phyloP scores from a whole-genome alignment of 2,329 filamentous ascomycete genomes.

The Sordariomycetes sp. region DNA sequence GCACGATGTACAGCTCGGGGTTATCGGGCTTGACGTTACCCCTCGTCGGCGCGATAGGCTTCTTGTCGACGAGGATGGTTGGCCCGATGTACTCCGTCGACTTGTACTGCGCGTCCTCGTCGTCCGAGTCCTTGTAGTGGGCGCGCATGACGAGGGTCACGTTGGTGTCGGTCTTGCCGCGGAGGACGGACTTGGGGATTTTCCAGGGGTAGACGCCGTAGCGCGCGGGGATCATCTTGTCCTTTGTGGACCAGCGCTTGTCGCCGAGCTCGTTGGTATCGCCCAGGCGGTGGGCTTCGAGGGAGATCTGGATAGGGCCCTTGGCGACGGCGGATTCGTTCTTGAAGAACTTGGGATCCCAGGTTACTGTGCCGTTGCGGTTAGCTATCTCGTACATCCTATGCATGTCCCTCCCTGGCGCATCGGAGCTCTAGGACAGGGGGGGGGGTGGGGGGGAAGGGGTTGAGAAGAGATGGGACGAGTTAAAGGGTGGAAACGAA shows the following conservation, averaged over 20 bases:
- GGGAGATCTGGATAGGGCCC: conserved; percentile 16
- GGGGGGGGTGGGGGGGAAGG: too few relatives aligned
- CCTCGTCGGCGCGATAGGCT: conserved; percentile 17
- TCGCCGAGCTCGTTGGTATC: conserved; percentile 22
- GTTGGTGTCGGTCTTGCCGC: conserved; percentile 25
- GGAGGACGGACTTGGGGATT: conserved; percentile 23
- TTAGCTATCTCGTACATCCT: conserved; percentile 5
- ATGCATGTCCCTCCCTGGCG: neutral
- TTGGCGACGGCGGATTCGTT: conserved; percentile 20
- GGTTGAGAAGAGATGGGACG: too few relatives aligned
- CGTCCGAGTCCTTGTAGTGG: conserved; percentile 15
- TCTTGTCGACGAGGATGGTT: conserved; percentile 23
- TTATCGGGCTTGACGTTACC: conserved; percentile 18
- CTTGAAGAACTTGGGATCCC: conserved; percentile 39
- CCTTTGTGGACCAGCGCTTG: conserved; percentile 19
- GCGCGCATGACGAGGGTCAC: conserved; percentile 32
- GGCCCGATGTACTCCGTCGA: conserved; percentile 23
- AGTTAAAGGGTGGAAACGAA: conserved; percentile 14
- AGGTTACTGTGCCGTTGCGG: conserved; percentile 31
- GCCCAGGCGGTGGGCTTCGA: conserved; percentile 24
- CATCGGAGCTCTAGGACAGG: neutral
- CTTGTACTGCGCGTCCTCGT: neutral
- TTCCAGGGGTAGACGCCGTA: conserved; percentile 35
- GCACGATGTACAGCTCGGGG: conserved; percentile 34
- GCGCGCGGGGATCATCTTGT: conserved; percentile 17